Evolutionary conservation across 2,329 filamentous ascomycete genomes (phyloP).

Genomic region (Trichoderma asperellum): DNA sequence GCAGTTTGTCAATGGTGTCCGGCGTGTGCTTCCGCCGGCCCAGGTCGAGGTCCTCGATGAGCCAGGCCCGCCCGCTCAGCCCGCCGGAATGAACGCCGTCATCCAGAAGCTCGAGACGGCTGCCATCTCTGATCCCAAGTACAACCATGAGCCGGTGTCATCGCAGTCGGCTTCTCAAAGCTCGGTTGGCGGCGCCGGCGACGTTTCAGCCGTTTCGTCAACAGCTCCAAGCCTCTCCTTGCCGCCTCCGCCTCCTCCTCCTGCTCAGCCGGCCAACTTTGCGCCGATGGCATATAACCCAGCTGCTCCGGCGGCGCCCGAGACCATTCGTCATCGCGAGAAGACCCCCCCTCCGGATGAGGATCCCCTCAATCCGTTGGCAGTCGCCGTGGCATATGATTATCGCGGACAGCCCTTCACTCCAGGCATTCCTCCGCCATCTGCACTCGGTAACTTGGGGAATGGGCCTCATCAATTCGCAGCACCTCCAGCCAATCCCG

Average conservation of each 20-base stretch:
- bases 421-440: constrained; percentile 54
- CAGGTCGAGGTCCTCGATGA: constrained; percentile 69
- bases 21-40: constrained; percentile 63
- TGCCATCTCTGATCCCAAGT: constrained; percentile 65
- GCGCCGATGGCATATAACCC: constrained; percentile 77
- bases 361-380: constrained; percentile 59
- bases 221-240: constrained; percentile 13
- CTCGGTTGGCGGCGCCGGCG: constrained; percentile 11
- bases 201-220: constrained; percentile 27
- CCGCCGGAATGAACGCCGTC: constrained; percentile 65
- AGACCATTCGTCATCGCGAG: constrained; percentile 71
- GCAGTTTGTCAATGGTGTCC: constrained; percentile 69
- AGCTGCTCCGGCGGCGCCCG: constrained; percentile 74
- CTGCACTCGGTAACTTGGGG: constrained; percentile 47
- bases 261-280: constrained; percentile 50
- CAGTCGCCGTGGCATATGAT: constrained; percentile 61
- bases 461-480: constrained; percentile 50
- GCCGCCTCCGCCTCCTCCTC: constrained; percentile 42
- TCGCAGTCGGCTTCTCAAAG: constrained; percentile 23
- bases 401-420: constrained; percentile 58
- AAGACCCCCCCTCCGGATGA: constrained; percentile 80
- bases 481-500: constrained; percentile 46
- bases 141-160: constrained; percentile 33
- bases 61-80: constrained; percentile 55
- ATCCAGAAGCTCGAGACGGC: constrained; percentile 75